Conservation (phyloP, 2,329 filamentous ascomycete species). For the Trichothecium roseum region DNA sequence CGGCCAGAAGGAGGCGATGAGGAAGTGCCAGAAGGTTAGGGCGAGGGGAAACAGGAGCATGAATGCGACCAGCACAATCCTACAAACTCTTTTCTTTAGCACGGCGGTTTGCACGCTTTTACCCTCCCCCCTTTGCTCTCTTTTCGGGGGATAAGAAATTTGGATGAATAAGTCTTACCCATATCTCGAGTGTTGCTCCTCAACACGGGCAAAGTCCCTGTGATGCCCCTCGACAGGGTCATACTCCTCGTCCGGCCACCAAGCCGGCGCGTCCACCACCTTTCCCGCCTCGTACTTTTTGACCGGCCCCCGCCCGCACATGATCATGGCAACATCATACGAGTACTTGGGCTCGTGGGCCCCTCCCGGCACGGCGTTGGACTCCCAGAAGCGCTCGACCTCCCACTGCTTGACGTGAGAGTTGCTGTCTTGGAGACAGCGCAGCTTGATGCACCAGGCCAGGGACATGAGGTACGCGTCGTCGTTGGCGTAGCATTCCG, state of each 20-base stretch:
- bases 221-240: constrained; percentile 25
- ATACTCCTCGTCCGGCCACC: constrained; percentile 41
- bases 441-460: constrained; percentile 11
- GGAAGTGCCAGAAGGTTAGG: constrained; percentile 14
- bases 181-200: constrained; percentile 5
- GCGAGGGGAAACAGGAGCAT: constrained; percentile 6
- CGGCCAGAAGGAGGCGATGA: constrained; percentile 13
- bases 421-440: constrained; percentile 5
- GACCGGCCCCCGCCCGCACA: background rate
- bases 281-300: constrained; percentile 1
- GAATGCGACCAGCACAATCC: background rate
- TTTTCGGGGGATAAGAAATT: too few species aligned
- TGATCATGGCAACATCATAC: constrained; percentile 7
- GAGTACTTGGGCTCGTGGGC: constrained; percentile 4
- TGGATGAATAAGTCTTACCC: constrained; percentile 5
- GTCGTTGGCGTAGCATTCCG: constrained; percentile 10
- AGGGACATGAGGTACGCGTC: constrained; percentile 10
- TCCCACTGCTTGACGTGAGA: background rate
- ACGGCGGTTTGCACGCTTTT: too few species aligned
- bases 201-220: constrained; percentile 4
- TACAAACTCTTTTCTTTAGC: too few species aligned
- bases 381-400: constrained; percentile 12
- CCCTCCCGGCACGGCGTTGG: constrained; percentile 7
- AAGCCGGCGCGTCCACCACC: constrained; percentile 22
- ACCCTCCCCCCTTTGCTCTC: too few species aligned